Conservation (phyloP, 352 stramenopile species). For the Globisporangium spiculum region DNA sequence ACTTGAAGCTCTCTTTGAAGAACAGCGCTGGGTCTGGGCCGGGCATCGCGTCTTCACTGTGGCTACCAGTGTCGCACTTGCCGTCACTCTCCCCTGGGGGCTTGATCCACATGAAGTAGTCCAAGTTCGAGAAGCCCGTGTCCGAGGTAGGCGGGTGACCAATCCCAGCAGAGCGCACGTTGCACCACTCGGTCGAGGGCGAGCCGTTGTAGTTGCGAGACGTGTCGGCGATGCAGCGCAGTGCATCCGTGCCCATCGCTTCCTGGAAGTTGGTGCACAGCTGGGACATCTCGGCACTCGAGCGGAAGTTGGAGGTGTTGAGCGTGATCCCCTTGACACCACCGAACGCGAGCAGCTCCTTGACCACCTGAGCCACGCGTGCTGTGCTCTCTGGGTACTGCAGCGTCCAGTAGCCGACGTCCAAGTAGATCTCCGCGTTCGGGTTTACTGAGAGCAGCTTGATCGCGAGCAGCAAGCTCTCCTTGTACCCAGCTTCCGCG, state of each 20-base stretch:
- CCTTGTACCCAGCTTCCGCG: conserved; percentile 36
- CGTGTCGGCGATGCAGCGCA: conserved; percentile 63
- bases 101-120: conserved; percentile 76
- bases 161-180: conserved; percentile 49
- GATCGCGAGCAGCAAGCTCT: conserved; percentile 52
- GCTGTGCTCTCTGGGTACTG: conserved; percentile 9
- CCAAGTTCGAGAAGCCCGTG: conserved; percentile 44
- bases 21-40: conserved; percentile 42
- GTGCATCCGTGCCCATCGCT: conserved; percentile 32
- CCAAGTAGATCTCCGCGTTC: conserved; percentile 66
- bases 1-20: conserved; percentile 47
- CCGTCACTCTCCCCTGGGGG: conserved; percentile 61
- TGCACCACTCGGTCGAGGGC: conserved; percentile 57
- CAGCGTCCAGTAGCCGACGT: conserved; percentile 61
- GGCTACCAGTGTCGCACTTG: conserved; percentile 30
- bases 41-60: conserved; percentile 15
- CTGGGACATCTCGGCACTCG: conserved; percentile 37
- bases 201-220: conserved; percentile 42
- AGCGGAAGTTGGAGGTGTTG: conserved; percentile 71
- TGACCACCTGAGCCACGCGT: conserved; percentile 37
- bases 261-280: conserved; percentile 53
- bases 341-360: conserved; percentile 20
- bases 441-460: conserved; percentile 46
- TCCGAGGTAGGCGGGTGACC: conserved; percentile 44
- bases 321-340: conserved; percentile 54